A percentile compares a stretch with the other conserved stretches of the same genome.
Conservation (phyloP, 768 basidiomycete species). For the Kwoniella dendrophila region DNA sequence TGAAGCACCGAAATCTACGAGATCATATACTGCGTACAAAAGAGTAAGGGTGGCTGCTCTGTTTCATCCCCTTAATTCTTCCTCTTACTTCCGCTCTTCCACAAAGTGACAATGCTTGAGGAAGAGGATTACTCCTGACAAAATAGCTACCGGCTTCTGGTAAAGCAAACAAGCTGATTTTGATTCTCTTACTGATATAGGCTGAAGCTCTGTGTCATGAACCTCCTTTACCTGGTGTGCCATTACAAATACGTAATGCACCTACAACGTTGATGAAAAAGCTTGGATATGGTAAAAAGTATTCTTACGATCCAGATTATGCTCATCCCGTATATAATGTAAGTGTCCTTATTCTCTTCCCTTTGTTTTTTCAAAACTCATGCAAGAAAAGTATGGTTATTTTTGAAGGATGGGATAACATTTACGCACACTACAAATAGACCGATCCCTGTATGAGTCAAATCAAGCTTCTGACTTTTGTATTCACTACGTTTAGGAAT, state of each 20-base stretch:
- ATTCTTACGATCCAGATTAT: conserved; percentile 67
- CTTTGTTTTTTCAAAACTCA: no score
- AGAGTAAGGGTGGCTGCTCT: conserved; percentile 50
- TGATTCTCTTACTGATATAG: conserved; percentile 12
- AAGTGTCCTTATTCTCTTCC: no score
- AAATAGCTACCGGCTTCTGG: not conserved
- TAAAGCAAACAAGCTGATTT: not conserved
- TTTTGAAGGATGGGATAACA: no score
- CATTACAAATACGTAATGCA: conserved; percentile 74
- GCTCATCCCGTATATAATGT: conserved; percentile 66
- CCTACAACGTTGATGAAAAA: conserved; percentile 72
- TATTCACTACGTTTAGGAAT: conserved; percentile 58
- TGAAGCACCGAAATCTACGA: conserved; percentile 80
- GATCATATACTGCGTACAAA: conserved; percentile 76
- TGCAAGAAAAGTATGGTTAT: no score
- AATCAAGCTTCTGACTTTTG: not conserved
- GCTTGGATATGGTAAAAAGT: conserved; percentile 68
- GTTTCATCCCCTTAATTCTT: not conserved
- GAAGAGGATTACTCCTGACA: no score
- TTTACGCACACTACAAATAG: no score
- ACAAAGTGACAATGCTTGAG: no score
- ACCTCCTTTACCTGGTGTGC: conserved; percentile 64
- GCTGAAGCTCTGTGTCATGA: conserved; percentile 67
- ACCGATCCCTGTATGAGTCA: not conserved
- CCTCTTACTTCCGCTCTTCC: no score